Conservation (phyloP, 176 grass and related monocot genomes). For the Leersia perrieri region DNA sequence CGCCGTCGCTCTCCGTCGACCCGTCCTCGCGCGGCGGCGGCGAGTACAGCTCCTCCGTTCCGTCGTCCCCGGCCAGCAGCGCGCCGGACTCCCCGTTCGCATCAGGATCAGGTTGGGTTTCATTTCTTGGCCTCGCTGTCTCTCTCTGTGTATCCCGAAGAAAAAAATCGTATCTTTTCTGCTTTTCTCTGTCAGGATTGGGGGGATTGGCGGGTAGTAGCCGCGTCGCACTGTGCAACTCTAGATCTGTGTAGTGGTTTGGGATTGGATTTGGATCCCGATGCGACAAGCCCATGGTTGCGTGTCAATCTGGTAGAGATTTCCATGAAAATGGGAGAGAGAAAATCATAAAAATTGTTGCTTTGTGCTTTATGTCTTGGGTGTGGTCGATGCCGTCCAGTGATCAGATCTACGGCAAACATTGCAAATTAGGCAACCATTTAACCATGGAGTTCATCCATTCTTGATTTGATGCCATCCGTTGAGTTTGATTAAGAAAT, state of each 20-base stretch:
- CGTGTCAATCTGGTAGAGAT: not conserved
- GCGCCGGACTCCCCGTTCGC: slow-evolving; percentile 51
- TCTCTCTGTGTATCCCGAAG: not conserved
- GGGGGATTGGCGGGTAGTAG: not conserved
- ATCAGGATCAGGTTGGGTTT: slow-evolving; percentile 34
- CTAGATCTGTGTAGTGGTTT: not conserved
- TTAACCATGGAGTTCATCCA: not conserved
- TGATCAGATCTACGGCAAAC: not conserved
- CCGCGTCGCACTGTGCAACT: not conserved
- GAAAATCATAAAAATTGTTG: not conserved
- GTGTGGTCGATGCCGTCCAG: not conserved
- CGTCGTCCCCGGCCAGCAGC: slow-evolving; percentile 54
- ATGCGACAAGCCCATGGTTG: not conserved
- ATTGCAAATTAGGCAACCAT: not conserved
- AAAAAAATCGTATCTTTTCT: not conserved
- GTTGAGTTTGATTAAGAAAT: not conserved
- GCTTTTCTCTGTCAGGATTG: not conserved
- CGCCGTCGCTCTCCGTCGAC: slow-evolving; percentile 32
- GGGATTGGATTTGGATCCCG: slow-evolving; percentile 27
- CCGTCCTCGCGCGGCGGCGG: slow-evolving; percentile 16
- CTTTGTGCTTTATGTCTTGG: not conserved
- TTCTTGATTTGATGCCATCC: not conserved
- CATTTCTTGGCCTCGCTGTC: not conserved
- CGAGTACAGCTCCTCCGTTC: slow-evolving; percentile 47
- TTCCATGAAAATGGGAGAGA: not conserved